Evolutionary conservation across 2,329 filamentous ascomycete species (phyloP).

Genomic region (Sporothrix phasma): DNA sequence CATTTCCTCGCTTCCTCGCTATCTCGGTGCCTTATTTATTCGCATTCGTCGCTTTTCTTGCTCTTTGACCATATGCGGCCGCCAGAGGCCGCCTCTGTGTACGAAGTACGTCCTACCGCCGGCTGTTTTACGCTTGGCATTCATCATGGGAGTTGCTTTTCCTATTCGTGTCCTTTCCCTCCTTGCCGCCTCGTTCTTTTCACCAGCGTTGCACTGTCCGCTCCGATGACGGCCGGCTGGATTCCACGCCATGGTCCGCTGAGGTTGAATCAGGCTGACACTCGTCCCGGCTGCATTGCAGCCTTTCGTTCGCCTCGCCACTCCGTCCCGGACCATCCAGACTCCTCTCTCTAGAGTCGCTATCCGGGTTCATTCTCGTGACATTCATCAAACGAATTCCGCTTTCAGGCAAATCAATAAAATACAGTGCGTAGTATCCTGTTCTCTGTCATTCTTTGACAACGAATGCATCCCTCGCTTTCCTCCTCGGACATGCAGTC

Average conservation of each 20-base stretch:
- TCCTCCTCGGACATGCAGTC: background rate
- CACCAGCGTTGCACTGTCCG: background rate
- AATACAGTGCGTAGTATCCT: no score
- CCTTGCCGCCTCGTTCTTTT: background rate
- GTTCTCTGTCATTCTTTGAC: background rate
- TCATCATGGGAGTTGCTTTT: constrained; percentile 6
- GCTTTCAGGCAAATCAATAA: no score
- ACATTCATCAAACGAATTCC: no score
- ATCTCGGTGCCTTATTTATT: no score
- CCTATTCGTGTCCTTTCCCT: background rate
- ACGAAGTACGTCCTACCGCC: background rate
- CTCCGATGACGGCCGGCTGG: background rate
- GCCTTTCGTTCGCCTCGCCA: background rate
- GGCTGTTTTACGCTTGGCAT: background rate
- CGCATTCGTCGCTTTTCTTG: no score
- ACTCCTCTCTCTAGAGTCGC: background rate
- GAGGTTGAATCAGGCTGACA: background rate
- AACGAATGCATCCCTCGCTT: background rate
- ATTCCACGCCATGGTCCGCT: background rate
- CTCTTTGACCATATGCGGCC: background rate
- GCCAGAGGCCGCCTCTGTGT: constrained; percentile 3
- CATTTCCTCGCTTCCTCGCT: no score
- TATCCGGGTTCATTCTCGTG: background rate
- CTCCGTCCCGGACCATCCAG: background rate
- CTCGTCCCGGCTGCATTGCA: background rate